These are phyloP conservation scores for Taiwanofungus camphoratus DNA, from an alignment of 1,284 basidiomycete genomes.

Conservation along the genomic window DNA sequence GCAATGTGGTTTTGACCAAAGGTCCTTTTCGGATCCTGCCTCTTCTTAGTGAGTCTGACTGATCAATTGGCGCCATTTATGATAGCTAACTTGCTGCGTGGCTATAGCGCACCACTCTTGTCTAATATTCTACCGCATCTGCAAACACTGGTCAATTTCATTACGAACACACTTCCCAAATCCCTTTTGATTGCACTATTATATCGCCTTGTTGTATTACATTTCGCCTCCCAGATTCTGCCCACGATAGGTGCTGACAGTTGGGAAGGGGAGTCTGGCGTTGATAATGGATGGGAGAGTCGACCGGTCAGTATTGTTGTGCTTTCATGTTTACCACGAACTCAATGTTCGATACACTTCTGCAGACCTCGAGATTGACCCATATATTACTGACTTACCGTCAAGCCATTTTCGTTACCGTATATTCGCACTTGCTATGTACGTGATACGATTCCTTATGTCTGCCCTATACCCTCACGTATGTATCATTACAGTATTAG, in stretches of 20 bases:
- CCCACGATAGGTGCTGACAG: slow-evolving; percentile 78
- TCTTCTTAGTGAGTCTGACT: slow-evolving; percentile 79
- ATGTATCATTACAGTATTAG: slow-evolving; percentile 46
- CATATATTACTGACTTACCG: slow-evolving; percentile 73
- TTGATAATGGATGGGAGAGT: slow-evolving; percentile 61
- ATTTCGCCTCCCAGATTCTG: slow-evolving; percentile 79
- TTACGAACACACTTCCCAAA: slow-evolving; percentile 78
- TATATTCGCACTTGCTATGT: slow-evolving; percentile 79
- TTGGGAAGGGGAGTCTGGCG: slow-evolving; percentile 66
- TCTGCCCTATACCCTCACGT: background rate
- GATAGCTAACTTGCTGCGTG: no score
- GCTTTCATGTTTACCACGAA: slow-evolving; percentile 1
- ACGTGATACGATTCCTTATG: slow-evolving; percentile 26
- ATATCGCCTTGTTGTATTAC: slow-evolving; percentile 81
- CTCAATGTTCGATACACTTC: background rate
- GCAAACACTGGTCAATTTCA: slow-evolving; percentile 71
- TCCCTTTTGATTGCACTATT: slow-evolving; percentile 80
- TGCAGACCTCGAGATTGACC: slow-evolving; percentile 68
- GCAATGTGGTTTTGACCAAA: slow-evolving; percentile 73
- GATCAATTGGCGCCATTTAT: no score
- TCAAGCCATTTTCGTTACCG: slow-evolving; percentile 77
- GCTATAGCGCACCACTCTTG: slow-evolving; percentile 59
- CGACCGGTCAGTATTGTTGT: slow-evolving; percentile 51
- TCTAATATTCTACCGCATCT: slow-evolving; percentile 77
- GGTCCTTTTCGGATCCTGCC: slow-evolving; percentile 60